phyloP scores from a whole-genome alignment of 257 asterid species.

The Solanum corneliomulleri region DNA sequence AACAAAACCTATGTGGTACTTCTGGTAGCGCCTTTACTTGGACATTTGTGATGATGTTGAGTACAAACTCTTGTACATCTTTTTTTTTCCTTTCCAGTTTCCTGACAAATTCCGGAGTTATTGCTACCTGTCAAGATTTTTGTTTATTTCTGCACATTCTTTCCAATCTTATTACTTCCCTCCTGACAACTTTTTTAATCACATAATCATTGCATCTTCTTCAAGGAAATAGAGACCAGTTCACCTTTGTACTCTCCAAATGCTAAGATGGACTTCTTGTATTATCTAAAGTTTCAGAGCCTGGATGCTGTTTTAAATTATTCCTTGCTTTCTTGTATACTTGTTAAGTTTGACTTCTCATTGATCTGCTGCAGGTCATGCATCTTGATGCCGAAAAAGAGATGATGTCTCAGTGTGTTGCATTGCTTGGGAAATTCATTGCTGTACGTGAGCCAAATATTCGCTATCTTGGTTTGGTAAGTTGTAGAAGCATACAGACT shows the following conservation, averaged over 20 bases:
- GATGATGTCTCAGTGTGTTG: slow-evolving; percentile 98
- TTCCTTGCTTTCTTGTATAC: background rate
- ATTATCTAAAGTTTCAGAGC: background rate
- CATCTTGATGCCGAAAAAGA: slow-evolving; percentile 98
- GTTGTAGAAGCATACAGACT: slow-evolving; percentile 6
- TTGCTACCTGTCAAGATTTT: background rate
- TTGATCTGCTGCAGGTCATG: slow-evolving; percentile 57
- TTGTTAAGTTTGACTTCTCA: background rate
- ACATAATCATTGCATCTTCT: background rate
- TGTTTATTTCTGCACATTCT: background rate
- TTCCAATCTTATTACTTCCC: background rate
- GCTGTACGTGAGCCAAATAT: slow-evolving; percentile 97
- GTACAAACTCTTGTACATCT: background rate
- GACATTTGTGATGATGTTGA: background rate
- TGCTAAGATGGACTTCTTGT: background rate
- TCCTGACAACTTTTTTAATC: background rate
- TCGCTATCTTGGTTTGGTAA: slow-evolving; percentile 93
- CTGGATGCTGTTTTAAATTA: background rate
- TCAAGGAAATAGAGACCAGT: background rate
- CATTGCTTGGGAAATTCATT: slow-evolving; percentile 89
- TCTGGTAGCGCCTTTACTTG: background rate
- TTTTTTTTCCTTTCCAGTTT: background rate
- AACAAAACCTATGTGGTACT: background rate
- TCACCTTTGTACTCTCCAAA: background rate
- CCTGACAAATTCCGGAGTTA: background rate